Conservation (phyloP, 345 rosid species). For the Citrus glauca region DNA sequence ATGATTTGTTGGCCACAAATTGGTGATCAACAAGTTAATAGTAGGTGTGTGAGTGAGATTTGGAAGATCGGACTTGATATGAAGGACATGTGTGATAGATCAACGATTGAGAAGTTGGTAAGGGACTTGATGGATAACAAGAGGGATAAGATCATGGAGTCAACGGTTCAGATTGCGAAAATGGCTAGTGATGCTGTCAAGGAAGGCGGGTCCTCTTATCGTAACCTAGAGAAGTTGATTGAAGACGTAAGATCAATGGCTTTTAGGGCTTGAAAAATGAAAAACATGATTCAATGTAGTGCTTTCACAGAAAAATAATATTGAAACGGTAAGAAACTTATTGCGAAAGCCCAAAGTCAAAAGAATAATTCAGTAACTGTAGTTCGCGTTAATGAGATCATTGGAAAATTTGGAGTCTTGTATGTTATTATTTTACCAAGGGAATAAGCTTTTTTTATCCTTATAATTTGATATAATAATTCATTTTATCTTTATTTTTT, state of each 20-base stretch:
- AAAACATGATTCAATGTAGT: not conserved
- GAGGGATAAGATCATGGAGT: conserved; percentile 14
- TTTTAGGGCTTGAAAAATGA: not conserved
- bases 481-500: too few species aligned
- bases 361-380: too few species aligned
- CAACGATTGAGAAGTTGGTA: conserved; percentile 18
- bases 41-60: conserved; percentile 28
- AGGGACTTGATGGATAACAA: conserved; percentile 17
- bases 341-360: too few species aligned
- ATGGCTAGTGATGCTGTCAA: conserved; percentile 20
- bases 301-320: too few species aligned
- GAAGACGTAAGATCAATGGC: conserved; percentile 28
- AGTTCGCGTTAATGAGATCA: too few species aligned
- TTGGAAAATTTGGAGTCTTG: too few species aligned
- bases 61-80: conserved; percentile 36
- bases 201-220: conserved; percentile 41
- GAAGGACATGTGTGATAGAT: conserved; percentile 25
- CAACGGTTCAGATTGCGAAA: conserved; percentile 24
- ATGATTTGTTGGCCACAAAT: conserved; percentile 38
- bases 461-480: too few species aligned
- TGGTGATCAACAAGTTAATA: conserved; percentile 33
- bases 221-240: conserved; percentile 34
- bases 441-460: too few species aligned
- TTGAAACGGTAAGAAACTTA: too few species aligned
- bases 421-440: too few species aligned